Evolutionary conservation across 495 filamentous ascomycete genomes (phyloP).

Genomic region (Trichocladium antarcticum): DNA sequence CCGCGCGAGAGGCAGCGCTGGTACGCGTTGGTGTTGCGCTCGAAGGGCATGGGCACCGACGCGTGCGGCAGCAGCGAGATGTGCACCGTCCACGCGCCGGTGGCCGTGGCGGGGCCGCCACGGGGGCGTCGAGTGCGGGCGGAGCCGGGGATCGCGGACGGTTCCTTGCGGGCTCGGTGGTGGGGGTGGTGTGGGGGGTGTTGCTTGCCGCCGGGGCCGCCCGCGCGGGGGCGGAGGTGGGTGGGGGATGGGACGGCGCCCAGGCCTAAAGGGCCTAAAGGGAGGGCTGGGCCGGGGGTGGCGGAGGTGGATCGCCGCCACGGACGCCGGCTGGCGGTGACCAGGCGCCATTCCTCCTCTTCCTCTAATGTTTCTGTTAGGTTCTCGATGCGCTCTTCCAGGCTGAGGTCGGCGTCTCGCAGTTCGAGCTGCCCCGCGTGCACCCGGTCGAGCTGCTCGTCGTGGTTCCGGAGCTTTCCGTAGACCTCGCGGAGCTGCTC

Average conservation of each 20-base stretch:
- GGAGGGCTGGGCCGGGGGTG: constrained; percentile 20
- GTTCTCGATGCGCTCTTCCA: constrained; percentile 43
- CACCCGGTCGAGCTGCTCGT: constrained; percentile 34
- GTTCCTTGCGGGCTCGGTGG: background rate
- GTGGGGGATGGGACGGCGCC: constrained; percentile 17
- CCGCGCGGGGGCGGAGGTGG: constrained; percentile 12
- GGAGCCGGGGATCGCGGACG: background rate
- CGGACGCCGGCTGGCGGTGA: constrained; percentile 7
- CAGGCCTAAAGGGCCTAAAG: constrained; percentile 25
- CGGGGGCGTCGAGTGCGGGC: constrained; percentile 10
- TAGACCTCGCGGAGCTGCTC: constrained; percentile 36
- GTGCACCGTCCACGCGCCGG: constrained; percentile 44
- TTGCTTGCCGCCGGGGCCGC: constrained; percentile 7
- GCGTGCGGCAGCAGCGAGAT: constrained; percentile 43
- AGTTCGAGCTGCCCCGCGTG: constrained; percentile 37
- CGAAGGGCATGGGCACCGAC: constrained; percentile 45
- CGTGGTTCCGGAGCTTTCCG: constrained; percentile 32
- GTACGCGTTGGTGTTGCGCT: constrained; percentile 48
- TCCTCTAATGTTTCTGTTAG: constrained; percentile 33
- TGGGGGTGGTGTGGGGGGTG: background rate
- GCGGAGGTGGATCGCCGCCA: constrained; percentile 28
- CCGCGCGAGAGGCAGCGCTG: constrained; percentile 47
- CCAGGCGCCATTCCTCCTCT: constrained; percentile 14
- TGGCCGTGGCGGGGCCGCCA: constrained; percentile 9
- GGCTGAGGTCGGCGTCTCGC: constrained; percentile 39